phyloP scores from a whole-genome alignment of 306 rosid species.

The Ormosia semicastrata region DNA sequence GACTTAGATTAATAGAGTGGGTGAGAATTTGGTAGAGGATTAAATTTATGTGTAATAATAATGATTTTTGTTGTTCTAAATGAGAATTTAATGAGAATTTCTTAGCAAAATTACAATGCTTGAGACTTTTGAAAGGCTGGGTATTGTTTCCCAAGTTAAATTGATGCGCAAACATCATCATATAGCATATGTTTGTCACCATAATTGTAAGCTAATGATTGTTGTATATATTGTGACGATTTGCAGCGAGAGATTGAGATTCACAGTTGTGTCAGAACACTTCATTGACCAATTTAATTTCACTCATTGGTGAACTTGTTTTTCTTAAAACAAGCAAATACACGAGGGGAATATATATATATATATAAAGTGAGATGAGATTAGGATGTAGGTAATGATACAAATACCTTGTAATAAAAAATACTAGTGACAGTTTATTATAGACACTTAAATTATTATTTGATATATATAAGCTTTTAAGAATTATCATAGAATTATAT shows the following conservation, averaged over 20 bases:
- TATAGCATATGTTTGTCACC: background rate
- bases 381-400: background rate
- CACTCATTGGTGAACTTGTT: background rate
- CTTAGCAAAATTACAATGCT: background rate
- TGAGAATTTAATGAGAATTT: background rate
- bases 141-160: background rate
- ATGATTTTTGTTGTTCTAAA: background rate
- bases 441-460: no score
- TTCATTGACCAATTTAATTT: background rate
- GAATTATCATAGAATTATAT: no score
- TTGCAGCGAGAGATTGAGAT: background rate
- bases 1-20: background rate
- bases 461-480: no score
- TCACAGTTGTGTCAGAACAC: background rate
- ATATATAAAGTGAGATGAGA: background rate
- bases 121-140: background rate
- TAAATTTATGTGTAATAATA: background rate
- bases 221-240: background rate
- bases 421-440: no score
- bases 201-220: background rate
- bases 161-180: background rate
- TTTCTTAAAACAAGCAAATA: background rate
- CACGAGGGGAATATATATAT: background rate
- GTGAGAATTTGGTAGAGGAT: background rate
- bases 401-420: background rate